A percentile compares a stretch with the other conserved stretches of the same genome.
phyloP scores from a whole-genome alignment of 129 eudicot genomes.

The Mikania micrantha region DNA sequence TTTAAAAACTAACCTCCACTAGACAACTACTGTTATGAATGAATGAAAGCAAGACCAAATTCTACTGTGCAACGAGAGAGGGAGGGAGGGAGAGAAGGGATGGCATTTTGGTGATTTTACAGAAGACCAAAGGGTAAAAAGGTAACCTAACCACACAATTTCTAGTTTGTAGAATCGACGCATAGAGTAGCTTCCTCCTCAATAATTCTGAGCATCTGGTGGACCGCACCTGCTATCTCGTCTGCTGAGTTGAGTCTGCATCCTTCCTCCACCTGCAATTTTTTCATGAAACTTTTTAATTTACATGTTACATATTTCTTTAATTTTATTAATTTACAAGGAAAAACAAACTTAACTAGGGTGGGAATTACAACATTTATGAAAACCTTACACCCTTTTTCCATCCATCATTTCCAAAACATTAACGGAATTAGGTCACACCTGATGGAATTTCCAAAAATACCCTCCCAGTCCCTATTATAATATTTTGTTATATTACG shows the following conservation, averaged over 20 bases:
- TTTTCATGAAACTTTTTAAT: not conserved
- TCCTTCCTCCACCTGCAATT: constrained; percentile 86
- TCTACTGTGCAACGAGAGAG: constrained; percentile 4
- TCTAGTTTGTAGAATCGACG: constrained; percentile 38
- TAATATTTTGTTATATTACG: not conserved
- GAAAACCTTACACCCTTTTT: constrained; percentile 33
- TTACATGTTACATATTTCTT: constrained; percentile 11
- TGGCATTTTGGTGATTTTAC: constrained; percentile 31
- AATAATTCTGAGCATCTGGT: constrained; percentile 95
- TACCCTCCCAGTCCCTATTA: constrained; percentile 7
- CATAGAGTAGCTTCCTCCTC: constrained; percentile 67
- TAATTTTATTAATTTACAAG: not conserved
- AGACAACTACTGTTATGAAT: constrained; percentile 19
- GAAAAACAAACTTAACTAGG: constrained; percentile 16
- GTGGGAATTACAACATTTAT: constrained; percentile 23
- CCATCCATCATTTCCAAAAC: constrained; percentile 25
- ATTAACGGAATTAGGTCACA: constrained; percentile 30
- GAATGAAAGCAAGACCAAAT: constrained; percentile 15
- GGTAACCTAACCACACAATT: constrained; percentile 29
- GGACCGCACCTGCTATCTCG: constrained; percentile 87
- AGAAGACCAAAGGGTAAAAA: constrained; percentile 10
- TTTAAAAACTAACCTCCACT: constrained; percentile 7
- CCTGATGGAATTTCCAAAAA: constrained; percentile 26
- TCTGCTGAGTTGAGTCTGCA: constrained; percentile 88
- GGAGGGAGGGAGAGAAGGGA: not conserved